These are phyloP conservation scores for Hyaloscypha variabilis DNA, from an alignment of 495 filamentous ascomycete genomes.

Conservation along the genomic window DNA sequence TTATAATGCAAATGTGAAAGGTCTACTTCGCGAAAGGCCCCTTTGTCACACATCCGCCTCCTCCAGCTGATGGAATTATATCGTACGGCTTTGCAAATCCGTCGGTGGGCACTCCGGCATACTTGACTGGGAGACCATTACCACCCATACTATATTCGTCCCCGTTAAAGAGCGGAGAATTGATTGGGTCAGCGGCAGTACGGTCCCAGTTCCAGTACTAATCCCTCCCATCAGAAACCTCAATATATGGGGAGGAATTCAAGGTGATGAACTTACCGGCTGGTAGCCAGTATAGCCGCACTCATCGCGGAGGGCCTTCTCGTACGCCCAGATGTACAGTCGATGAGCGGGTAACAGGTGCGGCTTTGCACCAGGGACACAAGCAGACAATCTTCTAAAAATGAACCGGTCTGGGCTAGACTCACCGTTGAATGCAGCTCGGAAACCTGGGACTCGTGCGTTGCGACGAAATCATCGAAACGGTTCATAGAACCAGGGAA, in stretches of 20 bases:
- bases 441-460: slow-evolving; percentile 66
- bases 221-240: neutral
- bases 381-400: neutral
- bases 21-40: slow-evolving; percentile 55
- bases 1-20: neutral
- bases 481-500: slow-evolving; percentile 36
- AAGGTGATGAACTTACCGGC: slow-evolving; percentile 14
- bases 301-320: slow-evolving; percentile 67
- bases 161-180: slow-evolving; percentile 68
- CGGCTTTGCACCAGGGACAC: slow-evolving; percentile 33
- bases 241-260: neutral
- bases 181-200: slow-evolving; percentile 41
- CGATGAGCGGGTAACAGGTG: slow-evolving; percentile 74
- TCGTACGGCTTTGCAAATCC: slow-evolving; percentile 21
- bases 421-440: slow-evolving; percentile 57
- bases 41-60: slow-evolving; percentile 64
- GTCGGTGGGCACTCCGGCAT: slow-evolving; percentile 33
- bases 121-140: slow-evolving; percentile 54
- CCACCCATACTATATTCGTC: slow-evolving; percentile 61
- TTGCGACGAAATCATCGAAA: slow-evolving; percentile 72
- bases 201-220: slow-evolving; percentile 54
- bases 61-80: slow-evolving; percentile 43
- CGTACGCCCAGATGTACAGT: slow-evolving; percentile 65
- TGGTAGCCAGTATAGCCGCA: slow-evolving; percentile 65
- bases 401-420: neutral